phyloP scores from a whole-genome alignment of 208 protist genomes.

The Acanthamoeba culbertsoni region DNA sequence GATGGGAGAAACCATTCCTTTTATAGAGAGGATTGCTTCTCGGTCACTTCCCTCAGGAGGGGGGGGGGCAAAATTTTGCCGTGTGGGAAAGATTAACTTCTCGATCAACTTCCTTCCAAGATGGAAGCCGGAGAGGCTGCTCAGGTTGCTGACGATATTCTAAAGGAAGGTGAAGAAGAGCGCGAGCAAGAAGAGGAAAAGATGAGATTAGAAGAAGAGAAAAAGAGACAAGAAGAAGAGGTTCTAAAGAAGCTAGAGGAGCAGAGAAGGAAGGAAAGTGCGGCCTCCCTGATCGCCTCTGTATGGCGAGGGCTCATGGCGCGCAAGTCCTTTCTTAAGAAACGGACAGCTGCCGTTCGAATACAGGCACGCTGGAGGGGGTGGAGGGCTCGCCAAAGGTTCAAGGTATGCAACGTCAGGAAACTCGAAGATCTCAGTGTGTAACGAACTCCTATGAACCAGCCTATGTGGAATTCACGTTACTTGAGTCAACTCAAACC shows the following conservation, averaged over 20 bases:
- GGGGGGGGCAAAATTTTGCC: too few species aligned
- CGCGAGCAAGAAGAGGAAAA: not conserved
- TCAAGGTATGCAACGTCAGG: not conserved
- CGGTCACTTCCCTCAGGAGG: too few species aligned
- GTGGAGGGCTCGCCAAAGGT: not conserved
- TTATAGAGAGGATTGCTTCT: too few species aligned
- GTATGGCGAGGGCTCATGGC: not conserved
- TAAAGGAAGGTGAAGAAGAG: not conserved
- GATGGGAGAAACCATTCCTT: too few species aligned
- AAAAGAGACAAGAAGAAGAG: not conserved
- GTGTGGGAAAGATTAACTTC: too few species aligned
- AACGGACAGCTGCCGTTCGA: not conserved
- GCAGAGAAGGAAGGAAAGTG: not conserved
- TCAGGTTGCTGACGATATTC: not conserved
- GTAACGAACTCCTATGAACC: too few species aligned
- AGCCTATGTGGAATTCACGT: not conserved
- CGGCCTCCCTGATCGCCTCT: not conserved
- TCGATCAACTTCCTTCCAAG: too few species aligned
- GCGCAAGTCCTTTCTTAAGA: not conserved
- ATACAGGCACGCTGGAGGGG: not conserved
- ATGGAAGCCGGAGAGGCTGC: not conserved
- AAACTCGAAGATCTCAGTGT: too few species aligned
- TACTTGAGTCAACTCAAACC: too few species aligned
- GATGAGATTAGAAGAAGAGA: not conserved
- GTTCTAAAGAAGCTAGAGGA: not conserved